Base-by-base conservation (phyloP, 2,329 filamentous ascomycete species). In the Fusarium pilosicola region DNA sequence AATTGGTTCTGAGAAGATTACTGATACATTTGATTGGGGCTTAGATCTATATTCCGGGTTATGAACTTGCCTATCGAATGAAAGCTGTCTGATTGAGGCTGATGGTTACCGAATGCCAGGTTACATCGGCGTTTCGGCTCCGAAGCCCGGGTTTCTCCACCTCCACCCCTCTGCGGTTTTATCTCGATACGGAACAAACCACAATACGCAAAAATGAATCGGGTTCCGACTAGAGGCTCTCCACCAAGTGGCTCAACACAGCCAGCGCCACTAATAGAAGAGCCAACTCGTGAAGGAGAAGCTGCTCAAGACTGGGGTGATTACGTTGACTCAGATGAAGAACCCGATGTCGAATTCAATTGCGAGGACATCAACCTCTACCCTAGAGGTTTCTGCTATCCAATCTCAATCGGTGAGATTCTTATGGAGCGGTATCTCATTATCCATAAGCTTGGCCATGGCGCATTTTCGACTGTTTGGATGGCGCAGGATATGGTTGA, bases 271-370 rank as follows among this genome's bases (percentile, higher is more conserved):
- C 13, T 17, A 5, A 8, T 12, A 26, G 4, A 26, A 12, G 30
- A 15, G 4, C 0, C 1, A 3, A 11, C 1, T 6, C 2, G 7
- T 0, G 3, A 24, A 10, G 11, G 6, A 3, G 5, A 7, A 15
- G 22, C 13, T 3, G 6, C 12, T 4, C 4, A 42, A 24, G 54
- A 57, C 1, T 39, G 57, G 34, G 24, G 65, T 28, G 15, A 59
- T 14, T 32, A 6, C 1, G 56, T 59, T 1, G 44, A 32, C 8
- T 49, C 34, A 0, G 44, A 49, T 1, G 34, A 39, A 2, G 42
- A 59, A 5, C 3, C 1, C 2, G 56, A 59, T 5, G 11, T 59
- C 0, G 34, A 49, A 20, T 34, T 34, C 4, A 15, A 2, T 1
- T 49, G 24, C 4, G 42, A 59, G 0, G 14, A 28, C 10, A 30